phyloP scores from a whole-genome alignment of 106 monocot species.

The Acanthochlamys bracteata region DNA sequence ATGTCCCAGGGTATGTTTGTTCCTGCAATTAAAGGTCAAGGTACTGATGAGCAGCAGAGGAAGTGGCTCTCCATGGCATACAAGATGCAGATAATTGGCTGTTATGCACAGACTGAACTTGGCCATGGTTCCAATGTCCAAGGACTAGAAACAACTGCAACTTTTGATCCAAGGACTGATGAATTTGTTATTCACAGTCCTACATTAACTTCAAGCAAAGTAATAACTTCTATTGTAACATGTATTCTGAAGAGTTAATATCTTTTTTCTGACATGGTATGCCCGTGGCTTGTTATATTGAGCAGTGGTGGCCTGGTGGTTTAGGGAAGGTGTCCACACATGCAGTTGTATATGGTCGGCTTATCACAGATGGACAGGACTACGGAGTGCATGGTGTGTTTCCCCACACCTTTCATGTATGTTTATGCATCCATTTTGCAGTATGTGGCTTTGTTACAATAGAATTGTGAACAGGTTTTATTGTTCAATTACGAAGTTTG shows the following conservation, averaged over 20 bases:
- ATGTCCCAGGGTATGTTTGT: conserved; percentile 87
- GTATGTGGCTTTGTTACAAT: conserved; percentile 7
- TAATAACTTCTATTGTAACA: conserved; percentile 11
- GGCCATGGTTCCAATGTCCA: conserved; percentile 99
- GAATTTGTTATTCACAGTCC: conserved; percentile 98
- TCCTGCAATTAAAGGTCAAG: conserved; percentile 90
- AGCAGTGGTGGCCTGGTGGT: conserved; percentile 99
- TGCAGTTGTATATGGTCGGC: conserved; percentile 82
- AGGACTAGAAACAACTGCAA: conserved; percentile 98
- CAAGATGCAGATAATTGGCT: conserved; percentile 92
- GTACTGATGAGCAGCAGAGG: conserved; percentile 86
- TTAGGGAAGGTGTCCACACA: conserved; percentile 92
- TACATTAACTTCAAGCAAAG: conserved; percentile 93
- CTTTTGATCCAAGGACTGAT: conserved; percentile 86
- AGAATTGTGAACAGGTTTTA: conserved; percentile 55
- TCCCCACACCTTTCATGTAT: not conserved
- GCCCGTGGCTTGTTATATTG: conserved; percentile 1
- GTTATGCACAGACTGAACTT: conserved; percentile 99
- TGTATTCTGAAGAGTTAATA: not conserved
- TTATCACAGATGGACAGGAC: conserved; percentile 69
- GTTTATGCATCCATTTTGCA: too few species aligned
- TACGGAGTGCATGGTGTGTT: conserved; percentile 82
- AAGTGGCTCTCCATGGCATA: conserved; percentile 87
- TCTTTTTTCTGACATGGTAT: not conserved
- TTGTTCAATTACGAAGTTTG: conserved; percentile 90